Base-by-base conservation (phyloP, 176 grass and related monocot species). In the Urochloa ruziziensis region DNA sequence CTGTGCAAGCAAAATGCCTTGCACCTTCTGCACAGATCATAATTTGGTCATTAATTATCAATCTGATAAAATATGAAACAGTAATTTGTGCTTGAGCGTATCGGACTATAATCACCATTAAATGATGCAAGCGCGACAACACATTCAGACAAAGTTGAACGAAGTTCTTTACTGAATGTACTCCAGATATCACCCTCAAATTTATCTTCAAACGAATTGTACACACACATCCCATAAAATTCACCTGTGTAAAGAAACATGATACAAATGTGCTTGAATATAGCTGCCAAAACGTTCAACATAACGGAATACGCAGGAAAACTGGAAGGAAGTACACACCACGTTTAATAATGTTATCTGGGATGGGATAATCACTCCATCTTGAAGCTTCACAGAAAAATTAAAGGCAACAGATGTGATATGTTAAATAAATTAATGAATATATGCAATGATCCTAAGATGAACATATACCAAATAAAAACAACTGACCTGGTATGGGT, bases 1-100 rank as follows among this genome's bases (percentile, higher is more conserved):
- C 66, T 2, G 66, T 69, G 66, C 66, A 69, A 69, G 66, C 66
- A 69, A 69, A 69, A 69, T 23, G 23, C 66, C 66, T 69, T 43
- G 10, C 39, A 43, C 40, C 66, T 24, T 19, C 66, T 69, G 2
- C 36, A 69, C 1, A 44, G 37, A 69, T 68, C 21, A 43, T 24
- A 69, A 69, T 69, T 23, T 43, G 39, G 23, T n/a, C 66, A 24
- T 43, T 42, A 43, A 18, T 43, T 40, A 68, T 10, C 21, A 2
- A 24, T 21, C 4, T n/a, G n/a, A 15, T 69, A 69, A 43, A 69
- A 69, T 40, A 6, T 37, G n/a, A 69, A 27, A 27, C 10, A 24
- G 10, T 27, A 43, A 69, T 15, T 3, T 58, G 7, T 19, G 7
- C n/a, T 58, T 25, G 37, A 69, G 66, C 1, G 13, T 42, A 69